These are phyloP conservation scores for Verticillium albo-atrum DNA, from an alignment of 2,329 filamentous ascomycete genomes.

Conservation along the genomic window DNA sequence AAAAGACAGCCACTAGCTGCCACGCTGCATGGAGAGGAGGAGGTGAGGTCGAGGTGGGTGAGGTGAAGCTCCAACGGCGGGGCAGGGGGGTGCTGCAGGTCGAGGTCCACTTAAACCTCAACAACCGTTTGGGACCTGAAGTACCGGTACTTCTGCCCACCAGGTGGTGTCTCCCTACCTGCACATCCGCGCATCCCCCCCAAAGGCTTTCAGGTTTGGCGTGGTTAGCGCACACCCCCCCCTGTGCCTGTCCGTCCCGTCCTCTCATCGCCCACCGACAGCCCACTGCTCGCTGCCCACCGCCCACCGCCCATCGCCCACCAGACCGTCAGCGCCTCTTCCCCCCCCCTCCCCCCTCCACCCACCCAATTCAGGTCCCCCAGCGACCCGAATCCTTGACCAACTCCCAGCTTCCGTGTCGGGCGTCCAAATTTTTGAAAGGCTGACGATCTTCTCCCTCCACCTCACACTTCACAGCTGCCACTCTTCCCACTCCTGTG, in stretches of 20 bases:
- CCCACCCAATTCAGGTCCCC: background rate
- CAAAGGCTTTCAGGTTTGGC: background rate
- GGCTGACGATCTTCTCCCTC: slow-evolving; percentile 16
- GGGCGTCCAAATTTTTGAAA: slow-evolving; percentile 16
- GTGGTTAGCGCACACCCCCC: background rate
- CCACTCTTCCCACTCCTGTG: slow-evolving; percentile 9
- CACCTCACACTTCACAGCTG: slow-evolving; percentile 11
- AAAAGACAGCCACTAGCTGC: background rate
- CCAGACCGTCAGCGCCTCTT: background rate
- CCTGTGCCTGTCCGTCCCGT: background rate
- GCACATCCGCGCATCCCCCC: background rate
- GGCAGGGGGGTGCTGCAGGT: background rate
- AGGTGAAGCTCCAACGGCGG: background rate
- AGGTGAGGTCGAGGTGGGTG: background rate
- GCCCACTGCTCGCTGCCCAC: background rate
- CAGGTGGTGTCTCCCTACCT: slow-evolving; percentile 5
- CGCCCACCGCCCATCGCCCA: background rate
- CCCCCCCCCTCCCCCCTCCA: background rate
- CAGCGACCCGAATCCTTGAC: background rate
- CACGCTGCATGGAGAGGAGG: background rate
- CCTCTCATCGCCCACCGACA: background rate
- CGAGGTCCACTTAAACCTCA: slow-evolving; percentile 15
- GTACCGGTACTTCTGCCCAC: slow-evolving; percentile 8
- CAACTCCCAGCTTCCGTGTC: slow-evolving; percentile 2
- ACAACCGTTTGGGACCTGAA: slow-evolving; percentile 6